phyloP scores from a whole-genome alignment of 2,329 filamentous ascomycete genomes.

The Diaporthe vexans region DNA sequence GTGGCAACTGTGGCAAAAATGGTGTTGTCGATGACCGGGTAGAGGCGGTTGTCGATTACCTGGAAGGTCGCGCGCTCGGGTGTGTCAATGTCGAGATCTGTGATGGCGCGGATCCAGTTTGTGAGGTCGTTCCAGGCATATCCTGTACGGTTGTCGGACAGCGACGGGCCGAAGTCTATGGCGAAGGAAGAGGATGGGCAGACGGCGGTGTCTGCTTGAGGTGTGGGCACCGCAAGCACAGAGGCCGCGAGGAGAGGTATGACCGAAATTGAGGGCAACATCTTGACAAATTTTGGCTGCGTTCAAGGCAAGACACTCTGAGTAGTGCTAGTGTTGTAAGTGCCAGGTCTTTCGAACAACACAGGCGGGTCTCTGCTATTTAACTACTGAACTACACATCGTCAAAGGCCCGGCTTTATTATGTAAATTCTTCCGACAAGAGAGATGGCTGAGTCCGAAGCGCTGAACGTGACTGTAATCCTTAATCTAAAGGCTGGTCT shows the following conservation, averaged over 20 bases:
- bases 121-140: conserved; percentile 19
- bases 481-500: not conserved
- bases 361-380: not conserved
- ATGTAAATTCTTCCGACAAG: not conserved
- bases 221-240: not conserved
- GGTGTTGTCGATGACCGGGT: conserved; percentile 56
- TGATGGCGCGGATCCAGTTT: conserved; percentile 10
- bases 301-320: not conserved
- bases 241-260: conserved; percentile 8
- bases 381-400: not conserved
- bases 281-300: not conserved
- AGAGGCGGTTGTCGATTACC: conserved; percentile 2
- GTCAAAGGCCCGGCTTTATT: not conserved
- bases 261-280: not conserved
- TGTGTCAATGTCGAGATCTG: conserved; percentile 9
- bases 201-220: not conserved
- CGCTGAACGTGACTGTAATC: not conserved
- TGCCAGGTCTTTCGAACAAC: not conserved
- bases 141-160: not conserved
- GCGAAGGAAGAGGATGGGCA: conserved; percentile 13
- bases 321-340: not conserved
- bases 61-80: conserved; percentile 25
- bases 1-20: conserved; percentile 43
- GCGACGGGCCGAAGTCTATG: conserved; percentile 18
- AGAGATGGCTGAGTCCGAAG: not conserved